Base-by-base conservation (phyloP, 768 basidiomycete species). In the Auricularia sp. region DNA sequence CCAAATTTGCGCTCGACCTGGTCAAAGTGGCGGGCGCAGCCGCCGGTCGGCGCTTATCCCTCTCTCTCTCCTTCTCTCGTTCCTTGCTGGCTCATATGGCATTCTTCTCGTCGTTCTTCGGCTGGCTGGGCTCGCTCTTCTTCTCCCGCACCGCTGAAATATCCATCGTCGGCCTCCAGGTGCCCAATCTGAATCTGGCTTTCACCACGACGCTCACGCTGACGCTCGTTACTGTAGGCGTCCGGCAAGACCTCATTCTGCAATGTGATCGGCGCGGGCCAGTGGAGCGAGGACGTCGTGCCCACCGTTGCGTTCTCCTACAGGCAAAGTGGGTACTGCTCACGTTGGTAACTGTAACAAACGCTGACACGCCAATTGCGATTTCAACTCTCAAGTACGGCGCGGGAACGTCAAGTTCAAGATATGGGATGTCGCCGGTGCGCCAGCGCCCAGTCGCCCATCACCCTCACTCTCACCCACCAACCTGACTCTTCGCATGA, bases 231-330 rank as follows among this genome's bases (percentile, higher is more conserved):
- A 39, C 18, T 23, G 39, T 66, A 96, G 91, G 92, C 93, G 3
- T 94, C 92, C 2, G 94, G 94, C 56, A 96, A 97, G 78, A 96
- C 94, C 3, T 93, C 91, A 10, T 91, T 97, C 62, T 91, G 95
- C 35, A 93, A 96, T 72, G 90, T 95, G 11, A 84, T 97, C 23
- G 88, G 88, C 3, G 18, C 21, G 36, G 73, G 71, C 43, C 75
- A 95, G 85, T 97, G 92, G 90, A 92, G 90, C 65, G 92, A 95
- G 78, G 94, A 96, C 63, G 92, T 94, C n/a, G 93, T 93, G 0
- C 94, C 94, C 0, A 97, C 94, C 1, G 90, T 97, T 23, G 92
- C 93, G 6, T 97, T 93, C 79, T 94, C 93, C 69, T 86, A 93
- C 70, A 82, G 91, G 21, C 92, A 91, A 67, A 66, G 67, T 68